Conservation (phyloP, 2,329 filamentous ascomycete species). For the Pseudopyricularia javanii region DNA sequence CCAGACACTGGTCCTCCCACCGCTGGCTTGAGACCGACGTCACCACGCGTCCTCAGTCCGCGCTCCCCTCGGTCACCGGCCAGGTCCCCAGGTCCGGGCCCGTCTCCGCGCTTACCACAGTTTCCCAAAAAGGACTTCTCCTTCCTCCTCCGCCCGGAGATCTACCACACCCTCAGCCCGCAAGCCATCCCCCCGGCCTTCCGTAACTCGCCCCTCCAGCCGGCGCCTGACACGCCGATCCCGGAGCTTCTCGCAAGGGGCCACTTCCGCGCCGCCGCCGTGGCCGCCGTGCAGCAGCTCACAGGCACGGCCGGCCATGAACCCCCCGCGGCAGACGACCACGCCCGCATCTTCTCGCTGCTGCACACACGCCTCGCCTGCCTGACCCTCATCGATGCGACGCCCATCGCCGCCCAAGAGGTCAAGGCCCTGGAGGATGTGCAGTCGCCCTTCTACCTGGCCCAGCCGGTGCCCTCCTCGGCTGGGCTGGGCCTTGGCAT, state of each 20-base stretch:
- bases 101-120: conserved; percentile 8
- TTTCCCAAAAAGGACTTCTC: conserved; percentile 58
- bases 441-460: conserved; percentile 43
- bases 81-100: conserved; percentile 14
- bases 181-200: conserved; percentile 52
- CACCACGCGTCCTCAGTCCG: conserved; percentile 9
- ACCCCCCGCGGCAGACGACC: conserved; percentile 39
- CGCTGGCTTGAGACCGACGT: background rate
- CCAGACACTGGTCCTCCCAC: background rate
- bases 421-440: conserved; percentile 52
- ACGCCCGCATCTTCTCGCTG: conserved; percentile 58
- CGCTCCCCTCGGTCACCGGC: conserved; percentile 10
- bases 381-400: conserved; percentile 66
- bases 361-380: conserved; percentile 74
- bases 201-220: conserved; percentile 53
- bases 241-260: conserved; percentile 55
- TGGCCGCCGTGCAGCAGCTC: conserved; percentile 50
- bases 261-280: conserved; percentile 71
- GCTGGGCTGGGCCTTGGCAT: background rate
- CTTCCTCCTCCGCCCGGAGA: conserved; percentile 65
- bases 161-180: conserved; percentile 69
- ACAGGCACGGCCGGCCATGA: conserved; percentile 29
- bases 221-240: conserved; percentile 51
- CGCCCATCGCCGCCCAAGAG: conserved; percentile 55
- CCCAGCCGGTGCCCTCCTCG: conserved; percentile 28